Base-by-base conservation (phyloP, 2,329 filamentous ascomycete species). In the Fonsecaea nubica region DNA sequence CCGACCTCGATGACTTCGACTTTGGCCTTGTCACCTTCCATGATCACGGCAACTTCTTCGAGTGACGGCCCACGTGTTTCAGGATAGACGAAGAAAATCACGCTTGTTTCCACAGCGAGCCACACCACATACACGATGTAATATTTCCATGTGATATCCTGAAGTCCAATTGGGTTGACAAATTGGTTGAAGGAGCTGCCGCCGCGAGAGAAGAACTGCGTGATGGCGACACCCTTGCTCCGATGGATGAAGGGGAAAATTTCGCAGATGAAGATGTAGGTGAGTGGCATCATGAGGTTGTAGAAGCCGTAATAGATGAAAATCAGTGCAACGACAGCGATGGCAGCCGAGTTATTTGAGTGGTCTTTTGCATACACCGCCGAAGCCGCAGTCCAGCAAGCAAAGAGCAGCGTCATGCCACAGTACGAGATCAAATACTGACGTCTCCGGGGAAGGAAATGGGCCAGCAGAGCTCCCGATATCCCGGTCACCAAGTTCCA, bases 221-320 rank as follows among this genome's bases (percentile, higher is more conserved):
- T 65, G n/a, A 69, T 67, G n/a, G 64, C 62, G 13, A 67, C 63
- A 45, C 82, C 82, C 74, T 82, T 82, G 69, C 80, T 80, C 58
- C 82, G 81, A 64, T 83, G 78, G 64, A 77, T 78, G 75, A 80
- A 84, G 4, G 82, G 81, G 65, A 83, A 73, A 65, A 84, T 82
- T 68, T 84, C 82, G 64, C 40, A 57, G 35, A 64, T 66, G 32
- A 63, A 69, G 36, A 66, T 64, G 21, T 66, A 66, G 10, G 66
- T 66, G 12, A 69, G 45, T 9, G 63, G 63, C 63, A 66, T 66
- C 60, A 66, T 66, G 45, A 81, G 67, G 64, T 78, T 77, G 69
- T 80, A 80, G 60, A 76, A 76, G 13, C 73, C 75, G 53, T 77
- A 79, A 72, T 77, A 82, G 45, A 82, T 72, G 72, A 80, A 82